Conservation (phyloP, 164 flowering plant species). For the Echeveria elegans region DNA sequence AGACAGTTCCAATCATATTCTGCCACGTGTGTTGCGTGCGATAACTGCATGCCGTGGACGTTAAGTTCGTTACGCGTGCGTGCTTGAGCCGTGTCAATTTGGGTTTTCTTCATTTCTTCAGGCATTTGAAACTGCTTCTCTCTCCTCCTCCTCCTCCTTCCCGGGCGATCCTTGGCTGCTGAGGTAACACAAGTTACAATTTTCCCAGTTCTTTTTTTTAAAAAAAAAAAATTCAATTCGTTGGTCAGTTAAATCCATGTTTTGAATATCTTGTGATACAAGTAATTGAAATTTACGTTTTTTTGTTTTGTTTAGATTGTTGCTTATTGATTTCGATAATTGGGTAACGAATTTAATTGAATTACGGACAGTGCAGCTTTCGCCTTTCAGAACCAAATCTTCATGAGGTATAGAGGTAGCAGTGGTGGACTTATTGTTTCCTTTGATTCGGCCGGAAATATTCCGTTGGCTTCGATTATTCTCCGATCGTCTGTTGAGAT, state of each 20-base stretch:
- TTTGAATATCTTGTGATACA: background rate
- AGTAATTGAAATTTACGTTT: background rate
- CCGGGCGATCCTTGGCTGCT: background rate
- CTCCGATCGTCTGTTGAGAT: slow-evolving; percentile 52
- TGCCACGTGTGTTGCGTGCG: slow-evolving; percentile 2
- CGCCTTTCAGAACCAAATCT: slow-evolving; percentile 41
- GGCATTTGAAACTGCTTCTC: background rate
- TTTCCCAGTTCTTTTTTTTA: background rate
- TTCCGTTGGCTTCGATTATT: slow-evolving; percentile 52
- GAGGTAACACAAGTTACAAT: background rate
- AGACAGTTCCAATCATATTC: background rate
- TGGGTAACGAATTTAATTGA: background rate
- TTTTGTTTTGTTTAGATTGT: too few relatives aligned
- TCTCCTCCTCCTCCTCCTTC: background rate
- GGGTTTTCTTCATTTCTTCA: background rate
- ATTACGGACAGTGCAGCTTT: too few relatives aligned
- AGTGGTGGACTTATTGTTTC: slow-evolving; percentile 65
- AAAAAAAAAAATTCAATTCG: too few relatives aligned
- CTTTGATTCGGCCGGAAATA: slow-evolving; percentile 79
- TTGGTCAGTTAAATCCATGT: background rate
- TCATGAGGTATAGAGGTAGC: slow-evolving; percentile 67
- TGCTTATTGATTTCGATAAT: background rate
- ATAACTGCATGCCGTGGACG: background rate
- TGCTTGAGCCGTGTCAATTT: background rate
- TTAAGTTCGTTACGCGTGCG: slow-evolving; percentile 5